phyloP scores from a whole-genome alignment of 2,329 filamentous ascomycete species.

The Neurospora sp. region DNA sequence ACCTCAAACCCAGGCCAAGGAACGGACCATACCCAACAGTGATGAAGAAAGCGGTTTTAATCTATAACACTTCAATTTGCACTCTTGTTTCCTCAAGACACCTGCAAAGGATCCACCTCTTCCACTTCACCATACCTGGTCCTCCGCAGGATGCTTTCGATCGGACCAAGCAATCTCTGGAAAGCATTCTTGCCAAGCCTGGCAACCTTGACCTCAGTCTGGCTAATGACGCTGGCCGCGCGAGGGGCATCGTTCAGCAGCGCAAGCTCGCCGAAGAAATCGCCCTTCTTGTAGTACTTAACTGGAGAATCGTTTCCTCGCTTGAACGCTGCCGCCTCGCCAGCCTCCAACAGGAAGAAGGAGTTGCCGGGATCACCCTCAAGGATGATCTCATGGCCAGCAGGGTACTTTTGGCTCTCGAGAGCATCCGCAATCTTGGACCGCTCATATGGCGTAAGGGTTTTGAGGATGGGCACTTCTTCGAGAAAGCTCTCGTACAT shows the following conservation, averaged over 20 bases:
- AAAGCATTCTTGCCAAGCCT: constrained; percentile 90
- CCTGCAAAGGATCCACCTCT: constrained; percentile 56
- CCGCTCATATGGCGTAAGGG: constrained; percentile 82
- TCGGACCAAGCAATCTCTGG: constrained; percentile 82
- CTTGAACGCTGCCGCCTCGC: constrained; percentile 81
- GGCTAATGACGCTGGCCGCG: constrained; percentile 77
- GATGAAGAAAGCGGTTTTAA: background rate
- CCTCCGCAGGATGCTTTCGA: constrained; percentile 88
- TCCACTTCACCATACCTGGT: constrained; percentile 55
- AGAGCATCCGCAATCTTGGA: constrained; percentile 96
- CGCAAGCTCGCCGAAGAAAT: constrained; percentile 95
- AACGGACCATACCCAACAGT: constrained; percentile 1
- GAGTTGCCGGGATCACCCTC: constrained; percentile 87
- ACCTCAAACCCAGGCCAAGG: background rate
- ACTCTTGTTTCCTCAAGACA: constrained; percentile 10
- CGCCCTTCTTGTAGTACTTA: constrained; percentile 77
- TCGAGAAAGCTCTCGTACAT: constrained; percentile 98
- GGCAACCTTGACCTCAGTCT: constrained; percentile 85
- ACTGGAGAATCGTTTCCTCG: constrained; percentile 59
- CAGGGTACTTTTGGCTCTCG: constrained; percentile 76
- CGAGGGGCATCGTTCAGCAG: constrained; percentile 87
- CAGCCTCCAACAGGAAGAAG: constrained; percentile 84
- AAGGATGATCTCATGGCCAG: constrained; percentile 73
- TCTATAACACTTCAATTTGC: constrained; percentile 1
- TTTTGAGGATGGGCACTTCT: constrained; percentile 76